phyloP scores from a whole-genome alignment of 768 basidiomycete species.

The Russula virescens region DNA sequence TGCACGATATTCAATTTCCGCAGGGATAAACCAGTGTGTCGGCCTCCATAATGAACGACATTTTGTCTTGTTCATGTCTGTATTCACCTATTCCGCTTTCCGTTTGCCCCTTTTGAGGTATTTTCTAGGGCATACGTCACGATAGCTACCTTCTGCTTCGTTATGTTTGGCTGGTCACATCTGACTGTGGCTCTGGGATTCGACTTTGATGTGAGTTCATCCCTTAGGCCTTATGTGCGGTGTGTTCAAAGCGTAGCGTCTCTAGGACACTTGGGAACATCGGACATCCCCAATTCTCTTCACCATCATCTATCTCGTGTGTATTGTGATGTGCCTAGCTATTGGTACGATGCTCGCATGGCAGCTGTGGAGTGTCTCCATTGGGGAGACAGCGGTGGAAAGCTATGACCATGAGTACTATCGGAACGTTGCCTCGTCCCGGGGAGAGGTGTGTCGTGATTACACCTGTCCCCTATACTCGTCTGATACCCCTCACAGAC shows the following conservation, averaged over 20 bases:
- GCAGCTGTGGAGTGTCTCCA: constrained; percentile 64
- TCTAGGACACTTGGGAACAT: constrained; percentile 28
- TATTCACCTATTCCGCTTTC: constrained; percentile 12
- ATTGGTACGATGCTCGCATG: constrained; percentile 67
- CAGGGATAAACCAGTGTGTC: constrained; percentile 98
- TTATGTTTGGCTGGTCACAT: constrained; percentile 55
- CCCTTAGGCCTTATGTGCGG: neutral
- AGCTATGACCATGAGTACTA: constrained; percentile 83
- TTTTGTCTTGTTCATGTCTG: constrained; percentile 91
- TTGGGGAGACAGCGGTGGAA: constrained; percentile 88
- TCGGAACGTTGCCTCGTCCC: constrained; percentile 53
- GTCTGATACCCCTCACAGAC: constrained; percentile 35
- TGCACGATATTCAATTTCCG: neutral
- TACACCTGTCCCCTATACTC: neutral
- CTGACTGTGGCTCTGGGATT: constrained; percentile 56
- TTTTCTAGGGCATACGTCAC: constrained; percentile 70
- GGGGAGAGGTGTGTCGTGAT: constrained; percentile 56
- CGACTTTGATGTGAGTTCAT: constrained; percentile 36
- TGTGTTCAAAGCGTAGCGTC: neutral
- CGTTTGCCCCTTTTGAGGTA: neutral
- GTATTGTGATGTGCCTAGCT: constrained; percentile 66
- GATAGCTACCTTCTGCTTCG: constrained; percentile 56
- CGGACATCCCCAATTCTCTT: constrained; percentile 62
- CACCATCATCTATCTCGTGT: constrained; percentile 71
- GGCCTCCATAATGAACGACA: constrained; percentile 94